These are phyloP conservation scores for Daldinia sp. DNA, from an alignment of 2,329 filamentous ascomycete genomes.

Conservation along the genomic window DNA sequence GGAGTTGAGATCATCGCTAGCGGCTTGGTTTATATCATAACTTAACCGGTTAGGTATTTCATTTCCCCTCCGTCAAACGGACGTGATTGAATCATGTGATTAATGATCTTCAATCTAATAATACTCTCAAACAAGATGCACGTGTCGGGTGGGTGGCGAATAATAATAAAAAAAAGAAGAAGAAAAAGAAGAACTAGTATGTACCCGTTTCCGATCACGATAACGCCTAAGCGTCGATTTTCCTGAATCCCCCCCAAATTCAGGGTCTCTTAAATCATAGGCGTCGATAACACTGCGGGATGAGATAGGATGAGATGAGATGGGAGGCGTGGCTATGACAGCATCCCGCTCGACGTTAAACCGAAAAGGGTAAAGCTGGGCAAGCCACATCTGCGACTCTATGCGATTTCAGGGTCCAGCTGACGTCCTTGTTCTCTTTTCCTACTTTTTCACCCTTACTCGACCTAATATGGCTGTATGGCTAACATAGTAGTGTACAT, in stretches of 20 bases:
- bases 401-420: constrained; percentile 20
- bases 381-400: constrained; percentile 1
- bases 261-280: constrained; percentile 18
- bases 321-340: too few relatives aligned
- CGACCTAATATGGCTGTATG: too few relatives aligned
- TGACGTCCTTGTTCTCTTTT: constrained; percentile 7
- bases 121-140: constrained; percentile 12
- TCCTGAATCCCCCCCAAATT: neutral
- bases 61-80: neutral
- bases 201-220: constrained; percentile 9
- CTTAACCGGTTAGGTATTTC: too few relatives aligned
- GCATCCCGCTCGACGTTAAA: constrained; percentile 22
- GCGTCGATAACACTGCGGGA: neutral
- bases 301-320: neutral
- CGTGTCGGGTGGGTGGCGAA: neutral
- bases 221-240: neutral
- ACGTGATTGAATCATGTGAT: neutral
- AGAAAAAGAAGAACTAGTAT: constrained; percentile 9
- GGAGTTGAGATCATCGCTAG: neutral
- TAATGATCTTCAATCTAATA: neutral
- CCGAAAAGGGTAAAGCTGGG: constrained; percentile 16
- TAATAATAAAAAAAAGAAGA: neutral
- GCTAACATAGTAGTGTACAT: neutral
- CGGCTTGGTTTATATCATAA: too few relatives aligned
- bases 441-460: too few relatives aligned